Evolutionary conservation across 768 basidiomycete species (phyloP).

Genomic region (Daedaleopsis nitida): DNA sequence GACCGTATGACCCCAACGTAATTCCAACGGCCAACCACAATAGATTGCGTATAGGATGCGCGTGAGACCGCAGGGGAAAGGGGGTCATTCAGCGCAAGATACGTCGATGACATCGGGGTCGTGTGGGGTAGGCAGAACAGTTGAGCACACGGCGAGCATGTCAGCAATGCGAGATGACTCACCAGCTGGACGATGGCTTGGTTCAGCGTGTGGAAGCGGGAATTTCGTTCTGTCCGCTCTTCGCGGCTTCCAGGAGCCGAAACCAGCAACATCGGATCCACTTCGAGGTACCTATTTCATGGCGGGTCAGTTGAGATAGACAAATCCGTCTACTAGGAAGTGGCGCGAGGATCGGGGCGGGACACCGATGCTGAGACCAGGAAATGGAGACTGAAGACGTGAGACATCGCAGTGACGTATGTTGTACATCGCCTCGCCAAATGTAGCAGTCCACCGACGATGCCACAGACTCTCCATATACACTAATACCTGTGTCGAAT

Average conservation of each 20-base stretch:
- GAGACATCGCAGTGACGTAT: neutral
- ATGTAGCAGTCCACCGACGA: neutral
- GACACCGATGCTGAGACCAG: neutral
- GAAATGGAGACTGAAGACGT: neutral
- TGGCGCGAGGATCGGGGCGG: neutral
- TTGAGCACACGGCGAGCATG: constrained; percentile 5
- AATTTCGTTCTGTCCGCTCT: constrained; percentile 59
- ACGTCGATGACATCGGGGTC: constrained; percentile 2
- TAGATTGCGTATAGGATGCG: neutral
- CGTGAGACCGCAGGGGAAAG: neutral
- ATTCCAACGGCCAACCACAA: neutral
- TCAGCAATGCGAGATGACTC: constrained; percentile 28
- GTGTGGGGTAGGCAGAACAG: neutral
- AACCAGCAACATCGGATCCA: constrained; percentile 86
- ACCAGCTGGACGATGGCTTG: constrained; percentile 95
- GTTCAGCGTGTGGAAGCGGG: constrained; percentile 91
- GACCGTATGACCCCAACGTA: neutral
- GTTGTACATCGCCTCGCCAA: neutral
- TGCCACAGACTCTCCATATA: neutral
- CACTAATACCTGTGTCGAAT: neutral
- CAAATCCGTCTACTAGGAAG: neutral
- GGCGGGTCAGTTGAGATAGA: neutral
- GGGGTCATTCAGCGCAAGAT: neutral
- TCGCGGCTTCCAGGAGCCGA: constrained; percentile 56
- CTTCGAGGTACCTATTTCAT: constrained; percentile 78